phyloP scores from a whole-genome alignment of 1,284 basidiomycete species.

The Moniliella sp. region DNA sequence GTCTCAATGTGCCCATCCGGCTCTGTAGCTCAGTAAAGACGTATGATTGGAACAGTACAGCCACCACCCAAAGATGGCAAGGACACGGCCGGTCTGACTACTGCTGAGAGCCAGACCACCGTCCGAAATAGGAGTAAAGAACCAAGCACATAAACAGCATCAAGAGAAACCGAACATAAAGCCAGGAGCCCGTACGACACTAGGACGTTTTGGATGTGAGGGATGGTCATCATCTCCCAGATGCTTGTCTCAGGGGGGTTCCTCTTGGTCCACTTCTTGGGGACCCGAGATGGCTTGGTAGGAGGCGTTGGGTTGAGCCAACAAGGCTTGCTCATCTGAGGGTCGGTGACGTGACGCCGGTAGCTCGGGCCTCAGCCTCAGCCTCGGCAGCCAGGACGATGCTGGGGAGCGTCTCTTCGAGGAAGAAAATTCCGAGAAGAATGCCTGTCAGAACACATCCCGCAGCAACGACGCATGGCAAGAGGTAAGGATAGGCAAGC shows the following conservation, averaged over 20 bases:
- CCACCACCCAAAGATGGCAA: constrained; percentile 12
- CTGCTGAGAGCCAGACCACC: constrained; percentile 10
- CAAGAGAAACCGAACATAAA: constrained; percentile 12
- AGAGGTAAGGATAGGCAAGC: constrained; percentile 25
- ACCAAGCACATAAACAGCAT: constrained; percentile 16
- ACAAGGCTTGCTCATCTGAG: not conserved
- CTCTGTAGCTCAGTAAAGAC: constrained; percentile 11
- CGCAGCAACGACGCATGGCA: constrained; percentile 33
- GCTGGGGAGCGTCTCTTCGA: constrained; percentile 29
- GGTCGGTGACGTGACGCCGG: too few species aligned
- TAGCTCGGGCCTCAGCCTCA: not conserved
- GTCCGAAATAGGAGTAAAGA: constrained; percentile 8
- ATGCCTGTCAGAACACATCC: constrained; percentile 22
- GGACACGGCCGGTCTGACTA: constrained; percentile 10
- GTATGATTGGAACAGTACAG: constrained; percentile 12
- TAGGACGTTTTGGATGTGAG: constrained; percentile 19
- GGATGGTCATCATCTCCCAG: constrained; percentile 5
- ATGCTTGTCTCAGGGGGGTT: too few species aligned
- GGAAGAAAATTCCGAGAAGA: constrained; percentile 24
- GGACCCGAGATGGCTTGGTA: too few species aligned
- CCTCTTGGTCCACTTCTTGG: too few species aligned
- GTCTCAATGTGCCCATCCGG: constrained; percentile 5
- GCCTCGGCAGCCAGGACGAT: constrained; percentile 7
- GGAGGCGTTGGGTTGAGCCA: not conserved
- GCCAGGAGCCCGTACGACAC: constrained; percentile 11